These are phyloP conservation scores for Dalechampia spathulata DNA, from an alignment of 441 rosid species.

Conservation along the genomic window DNA sequence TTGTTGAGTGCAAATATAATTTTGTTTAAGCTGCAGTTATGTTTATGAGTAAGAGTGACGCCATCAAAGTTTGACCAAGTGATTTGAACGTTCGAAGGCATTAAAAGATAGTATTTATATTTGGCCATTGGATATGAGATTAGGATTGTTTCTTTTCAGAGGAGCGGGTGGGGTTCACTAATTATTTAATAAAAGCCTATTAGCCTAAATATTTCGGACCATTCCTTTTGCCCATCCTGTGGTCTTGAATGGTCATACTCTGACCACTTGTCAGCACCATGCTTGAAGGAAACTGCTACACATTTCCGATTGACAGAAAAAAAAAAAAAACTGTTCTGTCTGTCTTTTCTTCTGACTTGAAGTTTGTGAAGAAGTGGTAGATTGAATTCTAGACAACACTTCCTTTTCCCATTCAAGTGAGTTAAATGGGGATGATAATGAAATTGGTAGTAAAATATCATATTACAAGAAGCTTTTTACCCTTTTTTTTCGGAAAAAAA, in stretches of 20 bases:
- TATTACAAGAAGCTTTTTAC: background rate
- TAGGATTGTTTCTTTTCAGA: background rate
- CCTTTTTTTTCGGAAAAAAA: too few species aligned
- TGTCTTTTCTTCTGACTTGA: background rate
- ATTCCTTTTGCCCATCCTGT: constrained; percentile 6
- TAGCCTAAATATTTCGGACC: background rate
- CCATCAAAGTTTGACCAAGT: background rate
- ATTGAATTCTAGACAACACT: background rate
- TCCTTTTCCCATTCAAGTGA: too few species aligned
- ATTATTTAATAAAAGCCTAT: background rate
- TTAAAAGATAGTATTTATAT: background rate
- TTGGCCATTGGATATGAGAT: background rate
- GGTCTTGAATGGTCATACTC: constrained; percentile 1
- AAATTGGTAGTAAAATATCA: background rate
- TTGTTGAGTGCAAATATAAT: background rate
- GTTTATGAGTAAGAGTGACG: background rate
- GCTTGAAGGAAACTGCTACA: too few species aligned
- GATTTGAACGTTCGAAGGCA: constrained; percentile 3
- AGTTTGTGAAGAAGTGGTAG: background rate
- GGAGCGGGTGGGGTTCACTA: background rate
- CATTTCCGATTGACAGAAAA: background rate
- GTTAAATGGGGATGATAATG: too few species aligned
- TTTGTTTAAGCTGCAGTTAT: background rate
- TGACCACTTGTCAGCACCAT: background rate
- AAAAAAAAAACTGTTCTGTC: background rate